Conservation (phyloP, 1,284 basidiomycete genomes). For the Flammula alnicola region DNA sequence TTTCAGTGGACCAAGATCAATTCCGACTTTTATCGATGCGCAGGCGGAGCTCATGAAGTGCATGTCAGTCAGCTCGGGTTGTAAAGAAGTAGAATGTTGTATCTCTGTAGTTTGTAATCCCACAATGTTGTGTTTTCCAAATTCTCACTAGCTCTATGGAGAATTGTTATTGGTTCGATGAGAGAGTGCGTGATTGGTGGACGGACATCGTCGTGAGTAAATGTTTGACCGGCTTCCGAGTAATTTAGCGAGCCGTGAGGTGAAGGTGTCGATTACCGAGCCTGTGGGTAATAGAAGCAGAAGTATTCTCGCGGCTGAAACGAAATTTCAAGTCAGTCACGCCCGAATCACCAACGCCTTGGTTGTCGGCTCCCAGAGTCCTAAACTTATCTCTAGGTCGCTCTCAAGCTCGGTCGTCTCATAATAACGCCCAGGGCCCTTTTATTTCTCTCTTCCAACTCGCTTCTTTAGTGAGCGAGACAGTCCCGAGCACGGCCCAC, state of each 20-base stretch:
- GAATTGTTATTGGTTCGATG: too few relatives aligned
- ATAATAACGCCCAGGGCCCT: background rate
- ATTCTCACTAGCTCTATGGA: too few relatives aligned
- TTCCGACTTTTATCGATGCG: slow-evolving; percentile 57
- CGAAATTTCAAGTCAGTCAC: slow-evolving; percentile 12
- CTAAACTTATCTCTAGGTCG: slow-evolving; percentile 3
- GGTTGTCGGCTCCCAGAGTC: slow-evolving; percentile 9
- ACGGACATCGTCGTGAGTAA: too few relatives aligned
- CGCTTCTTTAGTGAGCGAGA: background rate
- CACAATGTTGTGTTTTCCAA: too few relatives aligned
- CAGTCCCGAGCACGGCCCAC: background rate
- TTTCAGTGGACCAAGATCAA: slow-evolving; percentile 54
- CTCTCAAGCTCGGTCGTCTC: slow-evolving; percentile 2
- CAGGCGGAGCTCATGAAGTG: slow-evolving; percentile 57
- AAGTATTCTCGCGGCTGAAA: too few relatives aligned
- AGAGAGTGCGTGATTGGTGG: too few relatives aligned
- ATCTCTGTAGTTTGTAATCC: too few relatives aligned
- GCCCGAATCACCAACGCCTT: background rate
- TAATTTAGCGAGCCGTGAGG: too few relatives aligned
- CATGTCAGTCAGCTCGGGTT: slow-evolving; percentile 23
- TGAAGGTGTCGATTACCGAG: too few relatives aligned
- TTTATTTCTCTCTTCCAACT: background rate
- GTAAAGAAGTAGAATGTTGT: too few relatives aligned
- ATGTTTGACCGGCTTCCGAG: too few relatives aligned
- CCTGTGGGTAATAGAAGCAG: too few relatives aligned